Base-by-base conservation (phyloP, 257 asterid genomes). In the Solanum raphanifolium region DNA sequence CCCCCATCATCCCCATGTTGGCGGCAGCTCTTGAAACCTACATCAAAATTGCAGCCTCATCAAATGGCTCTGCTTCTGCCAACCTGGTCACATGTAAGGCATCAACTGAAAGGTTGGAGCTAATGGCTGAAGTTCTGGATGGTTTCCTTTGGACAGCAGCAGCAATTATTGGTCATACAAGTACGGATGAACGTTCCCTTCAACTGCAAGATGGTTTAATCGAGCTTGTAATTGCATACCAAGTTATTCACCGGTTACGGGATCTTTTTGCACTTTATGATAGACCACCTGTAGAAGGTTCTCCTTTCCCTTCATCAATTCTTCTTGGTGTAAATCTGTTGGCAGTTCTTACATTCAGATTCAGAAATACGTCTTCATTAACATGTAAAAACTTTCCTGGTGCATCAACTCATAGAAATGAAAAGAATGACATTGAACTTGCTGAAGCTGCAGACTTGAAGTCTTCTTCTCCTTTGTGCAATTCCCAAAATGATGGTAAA, bases 251-350 rank as follows among this genome's bases (percentile, higher is more conserved):
- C 88, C 93, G 98, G 89, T 88, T 97, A 85, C 94, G 99, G 48
- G 99, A 97, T 88, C 96, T 97, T 86, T 96, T 97, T 91, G 99
- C 99, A 46, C 99, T 97, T 78, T 95, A 97, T 93, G 99, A 97
- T 89, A 92, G 99, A 87, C 99, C 99, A 78, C 98, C 95, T 89
- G 94, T 93, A 89, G 99, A 97, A 92, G 99, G 98, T 87, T 95
- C 98, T 7, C 99, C 99, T 72, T 97, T 97, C 90, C 99, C 99
- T 78, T 91, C 96, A 79, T 94, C 98, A 25, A 97, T 97, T 90
- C 97, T 97, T 78, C 92, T 95, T 31, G 94, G 99, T 89, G 94
- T 97, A 86, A 94, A 94, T 79, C 90, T 97, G 73, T 93, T 97
- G 95, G 91, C 91, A 31, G 98, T 94, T 88, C 89, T 97, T 90